Evolutionary conservation across 2,329 filamentous ascomycete genomes (phyloP).

Genomic region (Sphaceloma murrayae): DNA sequence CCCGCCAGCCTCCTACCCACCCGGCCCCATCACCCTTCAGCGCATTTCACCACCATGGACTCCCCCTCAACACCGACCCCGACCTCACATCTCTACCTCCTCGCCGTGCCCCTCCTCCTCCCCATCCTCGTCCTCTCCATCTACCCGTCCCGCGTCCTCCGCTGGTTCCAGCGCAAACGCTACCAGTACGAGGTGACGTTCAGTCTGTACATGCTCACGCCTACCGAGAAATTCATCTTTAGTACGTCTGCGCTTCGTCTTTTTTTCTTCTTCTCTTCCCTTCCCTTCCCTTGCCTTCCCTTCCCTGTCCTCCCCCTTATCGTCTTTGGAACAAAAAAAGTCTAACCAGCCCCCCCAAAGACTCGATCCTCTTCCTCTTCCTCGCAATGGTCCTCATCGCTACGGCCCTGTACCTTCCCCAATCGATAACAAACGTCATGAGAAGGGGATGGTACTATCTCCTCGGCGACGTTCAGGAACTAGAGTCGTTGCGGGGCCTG

Average conservation of each 20-base stretch:
- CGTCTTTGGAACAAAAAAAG: constrained; percentile 1
- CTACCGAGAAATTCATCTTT: constrained; percentile 92
- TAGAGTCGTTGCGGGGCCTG: not conserved
- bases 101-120: constrained; percentile 53
- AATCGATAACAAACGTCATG: constrained; percentile 74
- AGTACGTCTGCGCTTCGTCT: constrained; percentile 63
- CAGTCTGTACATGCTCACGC: constrained; percentile 92
- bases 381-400: constrained; percentile 78
- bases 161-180: constrained; percentile 88
- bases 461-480: constrained; percentile 44
- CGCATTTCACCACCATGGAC: not conserved
- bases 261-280: constrained; percentile 3
- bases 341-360: no score
- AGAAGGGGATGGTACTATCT: constrained; percentile 92
- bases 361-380: constrained; percentile 85
- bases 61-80: not conserved
- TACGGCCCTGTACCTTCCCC: constrained; percentile 82
- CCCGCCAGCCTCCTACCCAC: not conserved
- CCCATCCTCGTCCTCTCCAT: constrained; percentile 34
- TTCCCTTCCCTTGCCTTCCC: not conserved
- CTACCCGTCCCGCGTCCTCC: constrained; percentile 50
- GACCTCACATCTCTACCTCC: constrained; percentile 48
- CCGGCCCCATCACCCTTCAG: not conserved
- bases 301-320: not conserved
- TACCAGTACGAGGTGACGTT: constrained; percentile 99